Percentiles rank a stretch among this genome's conserved stretches.
phyloP scores from a whole-genome alignment of 2,329 filamentous ascomycete species.

The Colletotrichum zoysiae region DNA sequence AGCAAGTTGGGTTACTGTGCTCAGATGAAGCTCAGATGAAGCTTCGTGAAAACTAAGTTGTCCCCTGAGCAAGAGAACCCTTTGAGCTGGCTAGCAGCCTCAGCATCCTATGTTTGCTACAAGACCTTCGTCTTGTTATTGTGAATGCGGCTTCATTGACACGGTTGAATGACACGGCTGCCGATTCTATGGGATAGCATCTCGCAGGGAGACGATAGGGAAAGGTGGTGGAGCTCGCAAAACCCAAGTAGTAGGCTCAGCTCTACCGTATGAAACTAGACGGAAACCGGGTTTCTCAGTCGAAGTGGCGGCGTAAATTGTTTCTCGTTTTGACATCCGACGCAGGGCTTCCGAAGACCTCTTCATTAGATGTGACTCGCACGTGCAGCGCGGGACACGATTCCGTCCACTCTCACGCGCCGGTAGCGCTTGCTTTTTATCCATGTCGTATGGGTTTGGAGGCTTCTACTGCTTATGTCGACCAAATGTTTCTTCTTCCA shows the following conservation, averaged over 20 bases:
- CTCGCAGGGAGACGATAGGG: constrained; percentile 4
- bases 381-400: constrained; percentile 17
- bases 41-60: neutral
- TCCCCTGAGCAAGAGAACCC: neutral
- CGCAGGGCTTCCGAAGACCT: constrained; percentile 38
- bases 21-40: neutral
- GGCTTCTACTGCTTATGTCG: constrained; percentile 10
- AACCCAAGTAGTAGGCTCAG: neutral
- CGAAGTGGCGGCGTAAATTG: neutral
- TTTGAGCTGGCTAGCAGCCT: neutral
- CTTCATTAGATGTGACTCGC: constrained; percentile 36
- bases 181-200: neutral
- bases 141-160: neutral
- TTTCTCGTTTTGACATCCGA: constrained; percentile 6
- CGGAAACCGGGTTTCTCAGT: neutral
- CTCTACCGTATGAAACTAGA: constrained; percentile 1
- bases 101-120: too few relatives aligned
- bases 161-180: neutral
- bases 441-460: constrained; percentile 4
- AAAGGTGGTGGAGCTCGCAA: constrained; percentile 5
- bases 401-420: neutral
- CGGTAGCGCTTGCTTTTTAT: constrained; percentile 31
- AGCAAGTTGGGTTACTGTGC: too few relatives aligned
- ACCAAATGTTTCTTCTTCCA: constrained; percentile 21
- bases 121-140: neutral